Evolutionary conservation across 2,329 filamentous ascomycete genomes (phyloP).

Genomic region (Pestalotiopsis sp.): DNA sequence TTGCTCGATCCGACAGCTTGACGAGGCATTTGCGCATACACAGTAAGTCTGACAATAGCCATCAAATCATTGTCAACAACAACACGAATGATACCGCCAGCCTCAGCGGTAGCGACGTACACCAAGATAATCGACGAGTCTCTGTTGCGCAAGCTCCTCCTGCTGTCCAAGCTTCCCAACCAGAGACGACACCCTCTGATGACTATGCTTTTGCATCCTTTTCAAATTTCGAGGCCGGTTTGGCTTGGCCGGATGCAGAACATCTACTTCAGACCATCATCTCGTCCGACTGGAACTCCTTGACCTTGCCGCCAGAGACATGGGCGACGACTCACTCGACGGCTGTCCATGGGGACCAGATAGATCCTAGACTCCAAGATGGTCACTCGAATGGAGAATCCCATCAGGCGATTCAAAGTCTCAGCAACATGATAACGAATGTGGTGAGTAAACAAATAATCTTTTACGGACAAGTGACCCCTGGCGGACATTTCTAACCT

Average conservation of each 20-base stretch:
- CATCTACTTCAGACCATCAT: slow-evolving; percentile 7
- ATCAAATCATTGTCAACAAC: background rate
- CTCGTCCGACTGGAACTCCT: slow-evolving; percentile 10
- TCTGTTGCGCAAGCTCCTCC: background rate
- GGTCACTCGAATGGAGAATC: background rate
- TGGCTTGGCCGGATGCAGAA: slow-evolving; percentile 9
- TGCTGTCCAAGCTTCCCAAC: too few species aligned
- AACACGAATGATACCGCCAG: background rate
- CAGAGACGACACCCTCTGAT: background rate
- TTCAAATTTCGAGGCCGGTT: background rate
- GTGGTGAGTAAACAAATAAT: background rate
- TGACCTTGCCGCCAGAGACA: slow-evolving; percentile 6
- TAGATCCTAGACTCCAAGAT: slow-evolving; percentile 8
- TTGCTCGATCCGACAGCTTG: slow-evolving; percentile 4
- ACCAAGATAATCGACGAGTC: background rate
- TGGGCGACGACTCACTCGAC: background rate
- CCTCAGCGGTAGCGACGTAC: background rate
- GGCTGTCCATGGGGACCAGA: background rate
- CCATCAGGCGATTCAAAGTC: slow-evolving; percentile 4
- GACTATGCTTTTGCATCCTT: slow-evolving; percentile 1
- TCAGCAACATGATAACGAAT: slow-evolving; percentile 10
- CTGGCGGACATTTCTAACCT: background rate
- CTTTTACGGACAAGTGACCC: background rate
- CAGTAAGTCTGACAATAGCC: background rate
- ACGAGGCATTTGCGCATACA: slow-evolving; percentile 8